Conservation (phyloP, 495 filamentous ascomycete species). For the Penicillium chermesinum region DNA sequence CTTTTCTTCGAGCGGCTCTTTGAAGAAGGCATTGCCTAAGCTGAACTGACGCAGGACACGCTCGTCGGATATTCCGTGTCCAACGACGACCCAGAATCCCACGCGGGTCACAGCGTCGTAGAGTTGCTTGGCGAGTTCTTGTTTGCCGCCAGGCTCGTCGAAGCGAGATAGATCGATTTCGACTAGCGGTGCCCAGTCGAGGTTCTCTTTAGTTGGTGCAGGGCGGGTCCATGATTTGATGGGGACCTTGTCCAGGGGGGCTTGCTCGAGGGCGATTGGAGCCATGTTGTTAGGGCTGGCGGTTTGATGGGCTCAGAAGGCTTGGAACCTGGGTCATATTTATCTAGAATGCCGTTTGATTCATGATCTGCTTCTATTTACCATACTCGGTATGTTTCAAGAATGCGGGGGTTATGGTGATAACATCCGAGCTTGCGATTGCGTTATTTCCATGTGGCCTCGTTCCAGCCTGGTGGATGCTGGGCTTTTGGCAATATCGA, state of each 20-base stretch:
- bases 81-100: conserved; percentile 33
- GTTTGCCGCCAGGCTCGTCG: conserved; percentile 46
- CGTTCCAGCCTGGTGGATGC: background rate
- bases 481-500: too few relatives aligned
- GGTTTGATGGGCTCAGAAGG: background rate
- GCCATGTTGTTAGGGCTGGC: conserved; percentile 27
- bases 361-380: background rate
- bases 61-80: conserved; percentile 32
- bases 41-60: conserved; percentile 35
- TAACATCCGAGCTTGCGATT: conserved; percentile 18
- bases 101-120: conserved; percentile 50
- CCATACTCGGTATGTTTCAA: background rate
- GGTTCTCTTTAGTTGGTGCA: conserved; percentile 23
- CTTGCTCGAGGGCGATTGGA: conserved; percentile 22
- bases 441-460: conserved; percentile 6
- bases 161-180: conserved; percentile 51
- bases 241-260: conserved; percentile 7
- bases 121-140: conserved; percentile 49
- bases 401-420: conserved; percentile 15
- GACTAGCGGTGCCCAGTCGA: conserved; percentile 49
- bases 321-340: background rate
- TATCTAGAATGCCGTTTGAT: background rate
- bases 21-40: conserved; percentile 37
- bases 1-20: conserved; percentile 30
- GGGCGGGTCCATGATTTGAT: conserved; percentile 39